Conservation (phyloP, 2,329 filamentous ascomycete species). For the Hypomyces perniciosus region DNA sequence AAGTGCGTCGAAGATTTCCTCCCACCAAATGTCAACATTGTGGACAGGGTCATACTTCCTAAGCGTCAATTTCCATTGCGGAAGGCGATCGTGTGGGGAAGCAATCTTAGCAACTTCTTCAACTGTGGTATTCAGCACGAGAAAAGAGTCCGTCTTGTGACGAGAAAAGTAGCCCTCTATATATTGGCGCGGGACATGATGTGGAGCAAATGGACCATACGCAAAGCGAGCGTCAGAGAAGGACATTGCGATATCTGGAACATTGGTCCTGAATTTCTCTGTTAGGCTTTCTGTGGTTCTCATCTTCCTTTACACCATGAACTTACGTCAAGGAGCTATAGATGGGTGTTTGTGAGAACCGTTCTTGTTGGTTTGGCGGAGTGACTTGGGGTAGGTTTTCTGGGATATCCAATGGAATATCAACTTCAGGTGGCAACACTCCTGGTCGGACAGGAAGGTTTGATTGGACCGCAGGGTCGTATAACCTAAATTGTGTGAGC, state of each 20-base stretch:
- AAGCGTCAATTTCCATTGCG: constrained; percentile 41
- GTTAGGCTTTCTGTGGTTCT: background rate
- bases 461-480: constrained; percentile 37
- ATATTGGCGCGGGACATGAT: constrained; percentile 49
- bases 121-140: constrained; percentile 46
- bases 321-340: constrained; percentile 46
- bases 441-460: constrained; percentile 35
- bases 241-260: constrained; percentile 50
- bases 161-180: constrained; percentile 49
- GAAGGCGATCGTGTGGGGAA: constrained; percentile 5
- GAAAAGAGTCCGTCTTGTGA: constrained; percentile 39
- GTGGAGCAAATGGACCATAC: constrained; percentile 51
- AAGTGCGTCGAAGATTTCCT: constrained; percentile 43
- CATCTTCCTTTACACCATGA: rapidly evolving
- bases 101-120: constrained; percentile 38
- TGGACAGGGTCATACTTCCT: constrained; percentile 38
- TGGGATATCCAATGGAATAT: constrained; percentile 41
- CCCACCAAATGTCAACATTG: constrained; percentile 47
- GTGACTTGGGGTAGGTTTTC: constrained; percentile 33
- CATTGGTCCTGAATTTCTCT: constrained; percentile 40
- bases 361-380: constrained; percentile 37
- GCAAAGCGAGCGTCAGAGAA: constrained; percentile 49
- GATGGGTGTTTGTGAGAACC: constrained; percentile 43
- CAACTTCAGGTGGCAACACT: constrained; percentile 36
- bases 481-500: constrained; percentile 37